Conservation (phyloP, 2,329 filamentous ascomycete genomes). For the Dichotomopilus funicola region DNA sequence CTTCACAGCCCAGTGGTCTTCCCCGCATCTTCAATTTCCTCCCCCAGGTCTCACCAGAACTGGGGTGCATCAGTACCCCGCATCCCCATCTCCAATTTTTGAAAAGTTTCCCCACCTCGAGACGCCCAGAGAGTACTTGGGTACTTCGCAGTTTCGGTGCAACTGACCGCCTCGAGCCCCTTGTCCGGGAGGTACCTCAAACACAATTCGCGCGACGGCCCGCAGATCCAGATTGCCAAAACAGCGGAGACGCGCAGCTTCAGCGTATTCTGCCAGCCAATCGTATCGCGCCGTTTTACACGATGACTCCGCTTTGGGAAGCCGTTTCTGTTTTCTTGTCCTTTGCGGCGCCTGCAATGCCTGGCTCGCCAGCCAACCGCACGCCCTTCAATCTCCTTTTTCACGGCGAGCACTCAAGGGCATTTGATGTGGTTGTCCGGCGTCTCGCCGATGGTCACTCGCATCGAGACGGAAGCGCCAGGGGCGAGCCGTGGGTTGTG, state of each 20-base stretch:
- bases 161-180: neutral
- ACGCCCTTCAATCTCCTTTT: neutral
- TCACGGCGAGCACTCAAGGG: no score
- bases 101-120: neutral
- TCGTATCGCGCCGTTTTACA: slow-evolving; percentile 7
- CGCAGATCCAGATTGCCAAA: slow-evolving; percentile 25
- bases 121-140: neutral
- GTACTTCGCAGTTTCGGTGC: slow-evolving; percentile 6
- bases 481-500: no score
- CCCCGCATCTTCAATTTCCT: slow-evolving; percentile 17
- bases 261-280: slow-evolving; percentile 22
- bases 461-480: no score
- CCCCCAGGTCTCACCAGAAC: slow-evolving; percentile 2
- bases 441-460: no score
- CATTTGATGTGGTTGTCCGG: no score
- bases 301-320: slow-evolving; percentile 17
- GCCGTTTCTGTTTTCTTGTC: slow-evolving; percentile 13
- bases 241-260: slow-evolving; percentile 12
- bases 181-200: slow-evolving; percentile 8
- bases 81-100: slow-evolving; percentile 9
- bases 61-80: slow-evolving; percentile 18
- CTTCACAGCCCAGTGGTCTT: slow-evolving; percentile 7
- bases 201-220: slow-evolving; percentile 19
- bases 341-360: neutral
- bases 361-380: slow-evolving; percentile 6